Evolutionary conservation across 192 early-diverging fungal genomes (phyloP).

Genomic region (Coemansia sp.): DNA sequence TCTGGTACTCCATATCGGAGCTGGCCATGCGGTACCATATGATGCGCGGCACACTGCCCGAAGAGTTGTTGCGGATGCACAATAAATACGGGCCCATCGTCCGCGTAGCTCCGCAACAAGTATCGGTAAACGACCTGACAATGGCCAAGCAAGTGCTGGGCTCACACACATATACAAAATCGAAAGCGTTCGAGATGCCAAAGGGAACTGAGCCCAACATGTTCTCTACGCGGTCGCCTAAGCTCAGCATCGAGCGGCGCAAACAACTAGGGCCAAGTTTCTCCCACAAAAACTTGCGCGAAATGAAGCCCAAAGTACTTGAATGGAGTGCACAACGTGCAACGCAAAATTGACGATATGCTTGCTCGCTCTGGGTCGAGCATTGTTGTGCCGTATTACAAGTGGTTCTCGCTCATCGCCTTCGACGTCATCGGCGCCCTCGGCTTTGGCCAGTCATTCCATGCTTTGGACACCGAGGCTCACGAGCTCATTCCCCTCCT

Average conservation of each 20-base stretch:
- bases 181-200: conserved; percentile 36
- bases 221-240: conserved; percentile 38
- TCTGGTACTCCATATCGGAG: conserved; percentile 30
- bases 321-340: conserved; percentile 17
- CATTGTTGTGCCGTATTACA: conserved; percentile 24
- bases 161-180: conserved; percentile 34
- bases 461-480: conserved; percentile 13
- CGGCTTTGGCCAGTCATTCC: conserved; percentile 35
- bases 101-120: conserved; percentile 42
- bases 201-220: conserved; percentile 22
- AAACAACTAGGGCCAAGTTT: conserved; percentile 43
- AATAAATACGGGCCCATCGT: conserved; percentile 31
- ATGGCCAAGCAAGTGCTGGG: conserved; percentile 28
- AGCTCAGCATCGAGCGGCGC: conserved; percentile 31
- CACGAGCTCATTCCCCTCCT: conserved; percentile 30
- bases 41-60: conserved; percentile 39
- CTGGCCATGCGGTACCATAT: conserved; percentile 51
- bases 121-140: conserved; percentile 29
- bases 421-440: conserved; percentile 41
- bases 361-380: neutral
- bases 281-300: conserved; percentile 25
- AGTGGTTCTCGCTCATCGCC: conserved; percentile 32
- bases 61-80: conserved; percentile 21
- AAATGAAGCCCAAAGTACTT: conserved; percentile 28
- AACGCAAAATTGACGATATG: conserved; percentile 11